A percentile compares a stretch with the other conserved stretches of the same genome.
These are phyloP conservation scores for Endothia cerciana DNA, from an alignment of 2,329 filamentous ascomycete genomes.

Conservation along the genomic window DNA sequence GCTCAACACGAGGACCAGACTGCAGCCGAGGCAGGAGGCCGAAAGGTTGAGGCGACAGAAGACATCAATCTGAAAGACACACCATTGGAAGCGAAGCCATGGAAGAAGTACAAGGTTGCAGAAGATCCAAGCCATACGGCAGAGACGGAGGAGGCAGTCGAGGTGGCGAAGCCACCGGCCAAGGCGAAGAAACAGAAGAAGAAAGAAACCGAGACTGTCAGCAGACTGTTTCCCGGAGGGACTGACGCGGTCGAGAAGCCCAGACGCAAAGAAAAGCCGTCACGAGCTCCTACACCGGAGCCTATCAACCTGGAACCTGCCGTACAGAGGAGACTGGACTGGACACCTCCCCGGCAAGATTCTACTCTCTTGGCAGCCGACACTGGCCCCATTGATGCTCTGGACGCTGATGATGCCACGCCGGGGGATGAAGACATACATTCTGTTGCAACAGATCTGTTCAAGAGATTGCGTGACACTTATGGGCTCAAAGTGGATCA, in stretches of 20 bases:
- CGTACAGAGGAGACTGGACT: slow-evolving; percentile 59
- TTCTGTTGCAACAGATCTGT: slow-evolving; percentile 38
- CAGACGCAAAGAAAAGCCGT: slow-evolving; percentile 31
- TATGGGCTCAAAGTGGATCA: slow-evolving; percentile 43
- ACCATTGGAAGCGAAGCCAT: slow-evolving; percentile 39
- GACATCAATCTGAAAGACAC: slow-evolving; percentile 18
- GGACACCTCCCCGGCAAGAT: slow-evolving; percentile 66
- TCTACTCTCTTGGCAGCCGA: slow-evolving; percentile 31
- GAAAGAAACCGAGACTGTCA: slow-evolving; percentile 36
- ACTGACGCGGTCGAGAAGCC: slow-evolving; percentile 3
- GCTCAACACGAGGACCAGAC: slow-evolving; percentile 9
- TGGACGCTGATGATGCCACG: background rate
- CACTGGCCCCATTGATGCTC: slow-evolving; percentile 13
- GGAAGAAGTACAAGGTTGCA: slow-evolving; percentile 41
- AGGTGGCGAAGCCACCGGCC: slow-evolving; percentile 32
- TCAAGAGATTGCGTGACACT: slow-evolving; percentile 48
- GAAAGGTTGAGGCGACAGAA: background rate
- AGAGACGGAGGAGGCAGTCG: background rate
- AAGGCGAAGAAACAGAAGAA: slow-evolving; percentile 34
- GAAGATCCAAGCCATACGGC: background rate
- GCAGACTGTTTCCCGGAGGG: slow-evolving; percentile 38
- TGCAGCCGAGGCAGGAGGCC: slow-evolving; percentile 24
- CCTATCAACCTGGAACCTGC: slow-evolving; percentile 52
- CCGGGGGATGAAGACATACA: background rate
- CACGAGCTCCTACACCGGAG: slow-evolving; percentile 35